Base-by-base conservation (phyloP, 306 rosid genomes). In the Mimosa pudica region DNA sequence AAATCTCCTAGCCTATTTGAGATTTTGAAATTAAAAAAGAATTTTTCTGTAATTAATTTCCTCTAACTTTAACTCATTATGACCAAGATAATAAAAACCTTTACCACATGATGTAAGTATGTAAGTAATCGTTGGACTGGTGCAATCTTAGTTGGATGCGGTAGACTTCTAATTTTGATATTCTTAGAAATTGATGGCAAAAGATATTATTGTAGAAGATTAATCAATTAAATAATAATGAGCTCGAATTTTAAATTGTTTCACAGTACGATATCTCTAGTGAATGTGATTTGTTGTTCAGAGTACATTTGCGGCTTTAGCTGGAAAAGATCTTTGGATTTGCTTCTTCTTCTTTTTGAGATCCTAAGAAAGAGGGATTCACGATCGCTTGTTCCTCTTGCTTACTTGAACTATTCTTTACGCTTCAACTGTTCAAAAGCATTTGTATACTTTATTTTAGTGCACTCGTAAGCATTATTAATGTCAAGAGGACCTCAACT, bases 321-420 rank as follows among this genome's bases (percentile, higher is more conserved):
- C 70, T 61, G 61, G n/a, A 62, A 14, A 75, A 75, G 60, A 20
- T 30, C 45, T 14, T 30, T 61, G 79, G 33, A 62, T 62, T 62
- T 75, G 71, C 47, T 61, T 75, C 32, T 60, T 10, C n/a, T 51
- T 72, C 30, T 72, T 72, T 10, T 38, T 51, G 32, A 72, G 76
- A 72, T 72, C 76, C 63, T 30, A 51, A 13, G 62, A 14, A 75
- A 42, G 35, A 30, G 47, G 47, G 61, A 62, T 45, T 67, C 49
- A 38, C 5, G 42, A 2, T 8, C 24, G n/a, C 33, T 42, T 68
- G 17, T 42, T n/a, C 24, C 16, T 38, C 7, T 17, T 52, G 24
- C 35, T 24, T n/a, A 17, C 1, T 64, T 69, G 54, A n/a, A 71
- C 42, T 5, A 47, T 55, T 71, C 60, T 71, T 71, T 30, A 71